Conservation (phyloP, 179 eudicot species). For the Drosera spatulata region DNA sequence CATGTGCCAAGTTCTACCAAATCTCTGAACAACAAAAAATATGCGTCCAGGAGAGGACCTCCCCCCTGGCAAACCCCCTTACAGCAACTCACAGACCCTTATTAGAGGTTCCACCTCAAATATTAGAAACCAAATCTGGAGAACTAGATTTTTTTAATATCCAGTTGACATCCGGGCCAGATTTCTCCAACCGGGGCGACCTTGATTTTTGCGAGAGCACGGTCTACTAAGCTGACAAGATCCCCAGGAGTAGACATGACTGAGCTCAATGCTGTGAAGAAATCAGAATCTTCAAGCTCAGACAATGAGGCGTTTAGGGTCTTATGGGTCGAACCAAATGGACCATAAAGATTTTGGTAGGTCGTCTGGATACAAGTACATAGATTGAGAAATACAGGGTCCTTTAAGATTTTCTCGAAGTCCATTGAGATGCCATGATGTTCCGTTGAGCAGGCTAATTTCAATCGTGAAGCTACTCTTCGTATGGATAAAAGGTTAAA, state of each 20-base stretch:
- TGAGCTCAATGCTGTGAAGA: constrained; percentile 11
- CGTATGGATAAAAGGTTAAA: constrained; percentile 44
- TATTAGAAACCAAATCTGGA: too few species aligned
- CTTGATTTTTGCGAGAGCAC: constrained; percentile 15
- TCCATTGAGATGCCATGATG: constrained; percentile 20
- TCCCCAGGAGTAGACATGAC: constrained; percentile 28
- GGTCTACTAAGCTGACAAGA: constrained; percentile 36
- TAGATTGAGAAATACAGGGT: constrained; percentile 43
- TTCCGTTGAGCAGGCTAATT: constrained; percentile 20
- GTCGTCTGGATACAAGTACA: constrained; percentile 26
- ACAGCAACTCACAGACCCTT: too few species aligned
- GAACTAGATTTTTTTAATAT: not conserved
- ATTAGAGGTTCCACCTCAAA: too few species aligned
- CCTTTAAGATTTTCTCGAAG: constrained; percentile 24
- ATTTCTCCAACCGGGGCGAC: not conserved
- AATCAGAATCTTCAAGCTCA: constrained; percentile 12
- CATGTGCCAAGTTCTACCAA: too few species aligned
- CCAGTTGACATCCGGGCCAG: not conserved
- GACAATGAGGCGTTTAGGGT: constrained; percentile 6
- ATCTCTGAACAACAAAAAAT: too few species aligned
- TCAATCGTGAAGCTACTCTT: constrained; percentile 42
- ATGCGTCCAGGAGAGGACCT: too few species aligned
- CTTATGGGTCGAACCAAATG: constrained; percentile 9
- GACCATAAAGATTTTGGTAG: constrained; percentile 33
- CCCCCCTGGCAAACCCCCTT: too few species aligned